These are phyloP conservation scores for Pseudozyma sp. DNA, from an alignment of 1,284 basidiomycete genomes.

Conservation along the genomic window DNA sequence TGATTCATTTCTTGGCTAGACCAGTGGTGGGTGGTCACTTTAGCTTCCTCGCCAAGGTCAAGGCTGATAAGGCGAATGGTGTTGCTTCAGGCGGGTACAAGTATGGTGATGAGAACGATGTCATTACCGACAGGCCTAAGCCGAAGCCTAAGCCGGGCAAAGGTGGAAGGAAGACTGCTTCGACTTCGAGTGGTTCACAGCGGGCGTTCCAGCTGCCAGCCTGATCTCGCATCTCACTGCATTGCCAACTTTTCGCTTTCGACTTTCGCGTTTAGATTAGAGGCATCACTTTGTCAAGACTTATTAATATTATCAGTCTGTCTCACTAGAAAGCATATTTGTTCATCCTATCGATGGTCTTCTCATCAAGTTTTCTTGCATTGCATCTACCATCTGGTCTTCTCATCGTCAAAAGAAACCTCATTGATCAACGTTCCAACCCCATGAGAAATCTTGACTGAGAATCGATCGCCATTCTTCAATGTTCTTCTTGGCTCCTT, in stretches of 20 bases:
- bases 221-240: background rate
- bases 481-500: constrained; percentile 64
- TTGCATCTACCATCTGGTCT: background rate
- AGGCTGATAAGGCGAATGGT: constrained; percentile 65
- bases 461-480: constrained; percentile 70
- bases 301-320: background rate
- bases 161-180: constrained; percentile 17
- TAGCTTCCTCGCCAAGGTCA: constrained; percentile 65
- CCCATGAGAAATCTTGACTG: constrained; percentile 69
- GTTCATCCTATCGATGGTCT: background rate
- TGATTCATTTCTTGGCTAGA: constrained; percentile 66
- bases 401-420: constrained; percentile 65
- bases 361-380: no score
- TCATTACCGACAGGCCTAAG: constrained; percentile 27
- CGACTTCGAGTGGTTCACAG: constrained; percentile 40
- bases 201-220: constrained; percentile 30
- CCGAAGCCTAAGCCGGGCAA: constrained; percentile 14
- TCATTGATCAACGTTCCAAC: constrained; percentile 71
- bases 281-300: background rate
- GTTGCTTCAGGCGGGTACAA: constrained; percentile 34
- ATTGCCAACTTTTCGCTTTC: background rate
- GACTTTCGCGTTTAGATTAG: background rate
- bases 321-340: background rate
- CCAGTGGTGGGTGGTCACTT: constrained; percentile 69
- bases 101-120: constrained; percentile 45